phyloP scores from a whole-genome alignment of 2,329 filamentous ascomycete genomes.

The Mycocentrospora acerina region DNA sequence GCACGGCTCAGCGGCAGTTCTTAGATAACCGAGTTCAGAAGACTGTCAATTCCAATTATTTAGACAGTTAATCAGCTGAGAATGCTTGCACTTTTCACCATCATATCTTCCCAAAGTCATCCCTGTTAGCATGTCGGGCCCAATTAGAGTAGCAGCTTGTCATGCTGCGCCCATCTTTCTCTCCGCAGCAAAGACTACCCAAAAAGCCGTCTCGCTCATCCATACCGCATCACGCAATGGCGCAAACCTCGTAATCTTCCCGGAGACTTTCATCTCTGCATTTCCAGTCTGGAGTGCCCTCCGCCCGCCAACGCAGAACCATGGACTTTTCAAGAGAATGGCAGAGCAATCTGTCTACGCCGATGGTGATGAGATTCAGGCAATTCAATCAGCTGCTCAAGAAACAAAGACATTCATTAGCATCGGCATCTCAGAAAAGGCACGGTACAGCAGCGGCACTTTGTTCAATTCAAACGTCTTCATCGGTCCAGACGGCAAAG shows the following conservation, averaged over 20 bases:
- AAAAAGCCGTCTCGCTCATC: conserved; percentile 52
- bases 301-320: conserved; percentile 52
- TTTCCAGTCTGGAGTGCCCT: conserved; percentile 57
- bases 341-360: conserved; percentile 47
- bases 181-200: conserved; percentile 48
- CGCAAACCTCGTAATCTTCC: conserved; percentile 56
- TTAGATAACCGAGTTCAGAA: too few species aligned
- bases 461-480: conserved; percentile 57
- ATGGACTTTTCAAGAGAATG: conserved; percentile 53
- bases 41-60: too few species aligned
- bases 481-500: conserved; percentile 47
- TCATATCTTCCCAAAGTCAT: too few species aligned
- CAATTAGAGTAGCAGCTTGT: conserved; percentile 28
- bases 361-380: conserved; percentile 50
- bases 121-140: conserved; percentile 15
- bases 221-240: conserved; percentile 45
- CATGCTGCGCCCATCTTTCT: conserved; percentile 50
- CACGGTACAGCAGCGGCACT: conserved; percentile 47
- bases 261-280: conserved; percentile 56
- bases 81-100: too few species aligned
- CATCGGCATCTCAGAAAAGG: conserved; percentile 55
- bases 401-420: conserved; percentile 46
- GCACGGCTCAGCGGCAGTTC: too few species aligned
- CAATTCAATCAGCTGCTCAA: conserved; percentile 36
- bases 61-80: too few species aligned